Base-by-base conservation (phyloP, 371 early-diverging fungal species). In the Saksenaea oblongispora region DNA sequence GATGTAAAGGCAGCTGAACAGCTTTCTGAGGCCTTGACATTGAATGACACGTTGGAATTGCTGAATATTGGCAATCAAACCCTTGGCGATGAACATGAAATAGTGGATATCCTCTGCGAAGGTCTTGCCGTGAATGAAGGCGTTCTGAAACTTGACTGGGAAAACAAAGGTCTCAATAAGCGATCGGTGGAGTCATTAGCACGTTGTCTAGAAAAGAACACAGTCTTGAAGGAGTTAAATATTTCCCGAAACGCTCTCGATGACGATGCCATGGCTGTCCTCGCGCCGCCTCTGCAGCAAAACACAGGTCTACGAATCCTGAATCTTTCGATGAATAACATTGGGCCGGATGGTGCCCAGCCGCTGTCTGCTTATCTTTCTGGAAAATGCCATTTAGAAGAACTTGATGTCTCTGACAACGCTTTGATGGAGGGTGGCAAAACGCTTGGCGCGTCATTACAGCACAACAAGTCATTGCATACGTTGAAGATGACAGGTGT, bases 371-470 rank as follows among this genome's bases (percentile, higher is more conserved):
- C 77, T 2, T 37, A 64, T 14, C 39, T 72, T 13, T 41, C 60
- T 15, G 51, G 51, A 4, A 47, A 47, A 18, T 47, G 51, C 2
- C 65, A 72, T 24, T 47, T 85, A 10, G 64, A 67, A 41, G 78
- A 80, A 44, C 66, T 87, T 17, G 84, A 87, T 63, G 31, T 87
- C 22, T 84, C 84, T 1, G 83, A 85, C 18, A 87, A 87, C 39
- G 78, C 84, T 13, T 61, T 87, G 27, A 70, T 78, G 35, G 74
- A 76, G 18, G 84, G 84, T 34, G 84, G 82, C 4, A 55, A 58
- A 14, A 70, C 67, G 0, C 55, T 86, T 1, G 80, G 69, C 15
- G 24, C 66, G 3, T 73, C 79, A 7, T 71, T 84, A 22, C 63
- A 66, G 3, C 63, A 67, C 8, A 80, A 81, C 54, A 71, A 68